These are phyloP conservation scores for Colletotrichum incanum DNA, from an alignment of 2,329 filamentous ascomycete genomes.

Conservation along the genomic window DNA sequence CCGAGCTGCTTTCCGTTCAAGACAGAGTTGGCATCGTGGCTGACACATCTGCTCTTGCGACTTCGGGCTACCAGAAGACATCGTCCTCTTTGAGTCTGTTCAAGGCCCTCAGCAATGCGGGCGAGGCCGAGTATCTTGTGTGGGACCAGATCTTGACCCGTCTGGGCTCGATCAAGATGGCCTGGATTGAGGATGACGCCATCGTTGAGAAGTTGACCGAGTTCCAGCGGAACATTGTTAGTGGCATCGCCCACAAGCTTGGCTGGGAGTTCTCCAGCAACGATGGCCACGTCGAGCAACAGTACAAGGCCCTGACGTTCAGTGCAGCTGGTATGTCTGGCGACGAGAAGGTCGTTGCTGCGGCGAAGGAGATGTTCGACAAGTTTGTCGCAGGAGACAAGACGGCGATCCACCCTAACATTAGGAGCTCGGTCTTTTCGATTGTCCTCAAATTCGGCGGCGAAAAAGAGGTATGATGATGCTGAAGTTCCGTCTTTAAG, in stretches of 20 bases:
- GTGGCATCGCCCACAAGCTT: slow-evolving; percentile 85
- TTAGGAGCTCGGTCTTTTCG: slow-evolving; percentile 88
- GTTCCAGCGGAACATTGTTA: slow-evolving; percentile 86
- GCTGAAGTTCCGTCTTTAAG: not conserved
- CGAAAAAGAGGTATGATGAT: slow-evolving; percentile 77
- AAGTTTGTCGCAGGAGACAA: slow-evolving; percentile 86
- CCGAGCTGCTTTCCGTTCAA: slow-evolving; percentile 87
- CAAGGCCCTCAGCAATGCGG: slow-evolving; percentile 83
- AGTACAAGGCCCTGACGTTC: slow-evolving; percentile 95
- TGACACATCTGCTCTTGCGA: slow-evolving; percentile 90
- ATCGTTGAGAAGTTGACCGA: slow-evolving; percentile 83
- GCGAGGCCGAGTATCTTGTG: slow-evolving; percentile 90
- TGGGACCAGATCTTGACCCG: slow-evolving; percentile 93
- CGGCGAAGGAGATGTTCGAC: slow-evolving; percentile 90
- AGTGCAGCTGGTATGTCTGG: slow-evolving; percentile 85
- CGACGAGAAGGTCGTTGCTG: slow-evolving; percentile 83
- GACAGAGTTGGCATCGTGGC: slow-evolving; percentile 96
- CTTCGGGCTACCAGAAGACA: slow-evolving; percentile 94
- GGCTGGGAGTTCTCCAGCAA: slow-evolving; percentile 90
- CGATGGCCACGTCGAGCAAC: slow-evolving; percentile 91
- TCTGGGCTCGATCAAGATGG: slow-evolving; percentile 82
- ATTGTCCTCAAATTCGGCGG: slow-evolving; percentile 89
- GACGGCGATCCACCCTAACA: slow-evolving; percentile 90
- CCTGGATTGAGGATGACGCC: slow-evolving; percentile 87
- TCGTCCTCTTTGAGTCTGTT: slow-evolving; percentile 89